Conservation (phyloP, 1,284 basidiomycete species). For the Cutaneotrichosporon sp. region DNA sequence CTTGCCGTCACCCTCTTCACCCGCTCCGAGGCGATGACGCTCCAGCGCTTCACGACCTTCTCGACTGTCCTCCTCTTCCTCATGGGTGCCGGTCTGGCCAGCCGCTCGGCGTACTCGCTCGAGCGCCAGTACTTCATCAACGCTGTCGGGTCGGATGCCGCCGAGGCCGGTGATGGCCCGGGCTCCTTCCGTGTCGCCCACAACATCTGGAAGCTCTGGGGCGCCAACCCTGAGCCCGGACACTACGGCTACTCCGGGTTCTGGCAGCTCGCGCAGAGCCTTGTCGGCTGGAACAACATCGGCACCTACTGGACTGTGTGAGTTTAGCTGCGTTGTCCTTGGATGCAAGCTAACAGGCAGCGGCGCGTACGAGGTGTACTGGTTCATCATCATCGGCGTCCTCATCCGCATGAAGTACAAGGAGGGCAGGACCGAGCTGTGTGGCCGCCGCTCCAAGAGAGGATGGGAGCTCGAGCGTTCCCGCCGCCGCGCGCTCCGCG, state of each 20-base stretch:
- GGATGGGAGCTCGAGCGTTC: slow-evolving; percentile 30
- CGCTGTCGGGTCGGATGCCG: slow-evolving; percentile 67
- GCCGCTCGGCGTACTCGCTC: slow-evolving; percentile 67
- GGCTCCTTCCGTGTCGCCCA: slow-evolving; percentile 75
- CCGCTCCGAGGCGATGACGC: slow-evolving; percentile 45
- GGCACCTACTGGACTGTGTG: slow-evolving; percentile 65
- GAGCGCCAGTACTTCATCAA: slow-evolving; percentile 66
- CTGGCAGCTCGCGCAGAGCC: slow-evolving; percentile 31
- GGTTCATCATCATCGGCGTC: slow-evolving; percentile 64
- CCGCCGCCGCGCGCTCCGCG: slow-evolving; percentile 18
- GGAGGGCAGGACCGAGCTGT: slow-evolving; percentile 50
- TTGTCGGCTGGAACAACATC: slow-evolving; percentile 49
- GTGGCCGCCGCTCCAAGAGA: slow-evolving; percentile 32
- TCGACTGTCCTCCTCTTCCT: slow-evolving; percentile 84
- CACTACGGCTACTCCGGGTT: slow-evolving; percentile 54
- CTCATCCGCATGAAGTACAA: slow-evolving; percentile 67
- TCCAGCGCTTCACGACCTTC: slow-evolving; percentile 72
- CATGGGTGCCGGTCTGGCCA: slow-evolving; percentile 84
- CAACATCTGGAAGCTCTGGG: slow-evolving; percentile 81
- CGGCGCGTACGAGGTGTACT: slow-evolving; percentile 67
- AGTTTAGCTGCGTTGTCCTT: slow-evolving; percentile 16
- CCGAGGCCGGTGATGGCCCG: slow-evolving; percentile 76
- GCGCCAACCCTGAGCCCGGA: slow-evolving; percentile 68
- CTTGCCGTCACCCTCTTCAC: slow-evolving; percentile 52
- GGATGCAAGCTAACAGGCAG: slow-evolving; percentile 18